phyloP scores from a whole-genome alignment of 129 eudicot genomes.

The Artemisia argyi region DNA sequence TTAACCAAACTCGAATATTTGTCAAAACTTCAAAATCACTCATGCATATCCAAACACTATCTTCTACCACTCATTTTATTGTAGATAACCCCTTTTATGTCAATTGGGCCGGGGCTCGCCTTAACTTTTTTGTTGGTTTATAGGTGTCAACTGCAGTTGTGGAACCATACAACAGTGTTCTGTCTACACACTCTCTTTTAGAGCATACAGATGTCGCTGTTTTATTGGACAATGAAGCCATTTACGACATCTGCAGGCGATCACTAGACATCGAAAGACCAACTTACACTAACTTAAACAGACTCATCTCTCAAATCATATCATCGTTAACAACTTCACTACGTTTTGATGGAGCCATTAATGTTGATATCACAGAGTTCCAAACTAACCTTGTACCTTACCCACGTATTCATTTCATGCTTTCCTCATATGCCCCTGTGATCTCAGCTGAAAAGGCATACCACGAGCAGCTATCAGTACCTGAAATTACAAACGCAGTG shows the following conservation, averaged over 20 bases:
- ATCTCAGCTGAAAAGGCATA: slow-evolving; percentile 93
- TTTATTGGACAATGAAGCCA: slow-evolving; percentile 92
- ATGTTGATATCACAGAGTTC: slow-evolving; percentile 89
- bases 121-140: slow-evolving; percentile 17
- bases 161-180: slow-evolving; percentile 94
- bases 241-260: slow-evolving; percentile 84
- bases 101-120: not conserved
- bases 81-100: not conserved
- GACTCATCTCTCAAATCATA: slow-evolving; percentile 85
- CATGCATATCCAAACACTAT: not conserved
- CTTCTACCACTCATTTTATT: not conserved
- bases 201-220: slow-evolving; percentile 96
- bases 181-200: slow-evolving; percentile 90
- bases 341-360: slow-evolving; percentile 97
- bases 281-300: slow-evolving; percentile 81
- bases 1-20: too few relatives aligned
- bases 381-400: slow-evolving; percentile 96
- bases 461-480: slow-evolving; percentile 91
- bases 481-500: slow-evolving; percentile 93
- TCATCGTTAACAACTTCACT: slow-evolving; percentile 92
- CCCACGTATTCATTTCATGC: slow-evolving; percentile 97
- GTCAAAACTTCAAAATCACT: not conserved
- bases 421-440: slow-evolving; percentile 96
- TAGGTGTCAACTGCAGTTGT: slow-evolving; percentile 96
- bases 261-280: slow-evolving; percentile 95